Conservation (phyloP, 73 alveolate species). For the Paramecium primaurelia region DNA sequence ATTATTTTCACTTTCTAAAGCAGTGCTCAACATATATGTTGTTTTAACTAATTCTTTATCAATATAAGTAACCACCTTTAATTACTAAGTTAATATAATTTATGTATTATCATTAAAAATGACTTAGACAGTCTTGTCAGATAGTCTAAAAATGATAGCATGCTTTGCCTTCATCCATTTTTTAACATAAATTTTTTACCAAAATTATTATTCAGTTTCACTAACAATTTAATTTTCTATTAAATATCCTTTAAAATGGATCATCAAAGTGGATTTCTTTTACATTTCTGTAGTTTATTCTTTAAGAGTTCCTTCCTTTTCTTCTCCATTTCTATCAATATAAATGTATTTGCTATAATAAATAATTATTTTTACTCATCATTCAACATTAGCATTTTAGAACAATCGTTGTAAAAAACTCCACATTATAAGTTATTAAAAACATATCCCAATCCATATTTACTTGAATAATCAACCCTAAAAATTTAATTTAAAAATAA, state of each 20-base stretch:
- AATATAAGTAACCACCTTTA: conserved; percentile 92
- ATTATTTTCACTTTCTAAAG: conserved; percentile 84
- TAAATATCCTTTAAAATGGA: conserved; percentile 48
- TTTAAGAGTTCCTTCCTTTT: background rate
- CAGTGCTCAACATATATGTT: conserved; percentile 83
- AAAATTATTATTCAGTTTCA: background rate
- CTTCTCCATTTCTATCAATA: conserved; percentile 74
- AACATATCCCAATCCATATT: conserved; percentile 70
- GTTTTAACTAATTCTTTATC: conserved; percentile 93
- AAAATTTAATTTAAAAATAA: background rate
- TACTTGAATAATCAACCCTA: conserved; percentile 72
- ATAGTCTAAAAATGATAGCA: conserved; percentile 93
- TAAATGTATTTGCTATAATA: background rate
- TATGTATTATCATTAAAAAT: conserved; percentile 94
- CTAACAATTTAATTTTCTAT: background rate
- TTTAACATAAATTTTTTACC: conserved; percentile 75
- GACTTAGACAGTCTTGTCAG: conserved; percentile 94
- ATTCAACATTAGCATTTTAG: conserved; percentile 55
- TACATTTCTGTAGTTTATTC: background rate
- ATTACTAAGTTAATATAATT: conserved; percentile 83
- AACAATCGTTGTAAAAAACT: conserved; percentile 67
- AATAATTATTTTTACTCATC: background rate
- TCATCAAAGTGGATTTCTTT: conserved; percentile 49
- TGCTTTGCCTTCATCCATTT: conserved; percentile 96
- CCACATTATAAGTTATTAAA: conserved; percentile 63